These are phyloP conservation scores for Prinsepia uniflora DNA, from an alignment of 306 rosid genomes.

Conservation along the genomic window DNA sequence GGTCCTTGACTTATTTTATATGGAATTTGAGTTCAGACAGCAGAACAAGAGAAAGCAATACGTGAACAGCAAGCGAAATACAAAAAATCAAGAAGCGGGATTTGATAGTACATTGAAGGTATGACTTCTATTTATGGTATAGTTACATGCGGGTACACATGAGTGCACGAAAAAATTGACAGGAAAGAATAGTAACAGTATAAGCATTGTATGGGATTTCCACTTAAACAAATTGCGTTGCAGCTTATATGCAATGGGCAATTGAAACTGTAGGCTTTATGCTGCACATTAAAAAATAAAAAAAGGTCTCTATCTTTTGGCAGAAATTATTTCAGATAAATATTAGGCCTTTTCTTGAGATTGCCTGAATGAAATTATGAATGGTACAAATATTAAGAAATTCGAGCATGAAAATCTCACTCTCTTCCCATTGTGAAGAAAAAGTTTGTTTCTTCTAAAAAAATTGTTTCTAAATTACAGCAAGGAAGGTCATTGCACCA, in stretches of 20 bases:
- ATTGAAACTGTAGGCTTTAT: background rate
- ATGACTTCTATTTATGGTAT: slow-evolving; percentile 14
- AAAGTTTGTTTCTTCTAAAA: slow-evolving; percentile 26
- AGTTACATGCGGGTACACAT: background rate
- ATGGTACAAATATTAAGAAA: background rate
- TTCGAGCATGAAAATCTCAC: background rate
- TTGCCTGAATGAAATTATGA: background rate
- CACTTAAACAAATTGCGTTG: background rate
- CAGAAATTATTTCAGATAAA: background rate
- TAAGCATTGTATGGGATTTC: background rate
- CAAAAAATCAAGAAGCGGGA: slow-evolving; percentile 26
- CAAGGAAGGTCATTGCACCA: slow-evolving; percentile 39
- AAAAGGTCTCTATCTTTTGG: background rate
- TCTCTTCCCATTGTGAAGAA: slow-evolving; percentile 9
- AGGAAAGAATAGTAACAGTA: background rate
- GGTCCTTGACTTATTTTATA: slow-evolving; percentile 26
- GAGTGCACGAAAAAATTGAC: background rate
- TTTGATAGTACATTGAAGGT: slow-evolving; percentile 43
- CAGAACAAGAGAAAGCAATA: slow-evolving; percentile 54
- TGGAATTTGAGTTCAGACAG: slow-evolving; percentile 50
- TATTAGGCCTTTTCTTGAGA: background rate
- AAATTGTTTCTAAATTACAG: slow-evolving; percentile 30
- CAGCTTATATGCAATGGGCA: background rate
- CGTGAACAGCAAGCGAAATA: slow-evolving; percentile 32
- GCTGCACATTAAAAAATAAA: background rate